Conservation (phyloP, 495 filamentous ascomycete species). For the Aspergillus nidulans region DNA sequence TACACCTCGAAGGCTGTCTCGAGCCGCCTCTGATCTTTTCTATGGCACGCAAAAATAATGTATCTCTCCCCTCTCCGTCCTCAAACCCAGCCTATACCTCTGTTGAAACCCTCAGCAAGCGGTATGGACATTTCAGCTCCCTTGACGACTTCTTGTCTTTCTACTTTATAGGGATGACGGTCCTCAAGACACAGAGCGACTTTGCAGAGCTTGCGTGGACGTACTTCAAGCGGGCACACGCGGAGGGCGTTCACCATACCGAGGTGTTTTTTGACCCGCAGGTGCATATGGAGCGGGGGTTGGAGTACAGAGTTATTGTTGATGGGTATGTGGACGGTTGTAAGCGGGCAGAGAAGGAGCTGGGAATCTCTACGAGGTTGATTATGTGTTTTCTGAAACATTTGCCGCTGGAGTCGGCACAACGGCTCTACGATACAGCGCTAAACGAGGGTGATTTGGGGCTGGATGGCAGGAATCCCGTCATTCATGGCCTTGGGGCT, state of each 20-base stretch:
- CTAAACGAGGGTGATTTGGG: constrained; percentile 46
- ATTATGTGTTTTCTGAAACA: constrained; percentile 70
- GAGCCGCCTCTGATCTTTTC: constrained; percentile 63
- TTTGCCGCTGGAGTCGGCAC: constrained; percentile 52
- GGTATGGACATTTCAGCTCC: constrained; percentile 61
- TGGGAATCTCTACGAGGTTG: constrained; percentile 57
- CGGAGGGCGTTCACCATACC: constrained; percentile 64
- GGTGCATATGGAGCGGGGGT: constrained; percentile 59
- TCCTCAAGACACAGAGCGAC: constrained; percentile 54
- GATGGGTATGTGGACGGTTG: constrained; percentile 56
- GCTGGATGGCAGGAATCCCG: constrained; percentile 25
- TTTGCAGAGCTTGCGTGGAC: constrained; percentile 72
- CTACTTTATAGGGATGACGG: constrained; percentile 73
- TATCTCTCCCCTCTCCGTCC: constrained; percentile 49
- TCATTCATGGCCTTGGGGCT: constrained; percentile 60
- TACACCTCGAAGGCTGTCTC: constrained; percentile 71
- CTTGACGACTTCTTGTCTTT: constrained; percentile 75
- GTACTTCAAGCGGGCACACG: constrained; percentile 62
- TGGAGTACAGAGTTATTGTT: constrained; percentile 58
- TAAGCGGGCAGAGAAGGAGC: constrained; percentile 55
- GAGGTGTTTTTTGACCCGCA: constrained; percentile 83
- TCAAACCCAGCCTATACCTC: constrained; percentile 58
- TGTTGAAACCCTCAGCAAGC: constrained; percentile 48
- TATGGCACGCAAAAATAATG: constrained; percentile 58
- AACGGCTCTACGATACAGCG: constrained; percentile 45